Percentiles rank a stretch among this genome's conserved stretches.
These are phyloP conservation scores for Gossypium davidsonii DNA, from an alignment of 441 rosid genomes.

Conservation along the genomic window DNA sequence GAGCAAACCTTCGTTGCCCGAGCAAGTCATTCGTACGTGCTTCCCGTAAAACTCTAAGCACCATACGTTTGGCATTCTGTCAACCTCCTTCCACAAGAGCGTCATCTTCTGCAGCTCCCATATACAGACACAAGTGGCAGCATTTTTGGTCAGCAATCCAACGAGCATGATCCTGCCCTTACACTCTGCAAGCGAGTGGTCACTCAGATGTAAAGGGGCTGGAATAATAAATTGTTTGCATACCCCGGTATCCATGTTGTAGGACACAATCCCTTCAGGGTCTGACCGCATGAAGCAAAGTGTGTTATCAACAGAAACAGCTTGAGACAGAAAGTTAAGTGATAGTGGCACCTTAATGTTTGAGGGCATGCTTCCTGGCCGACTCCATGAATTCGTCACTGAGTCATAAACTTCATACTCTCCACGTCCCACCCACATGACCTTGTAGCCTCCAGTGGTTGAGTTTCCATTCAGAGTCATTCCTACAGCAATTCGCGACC, in stretches of 20 bases:
- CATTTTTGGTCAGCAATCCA: conserved; percentile 80
- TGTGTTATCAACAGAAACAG: conserved; percentile 49
- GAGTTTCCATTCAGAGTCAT: conserved; percentile 66
- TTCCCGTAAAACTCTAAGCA: conserved; percentile 98
- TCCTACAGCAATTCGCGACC: conserved; percentile 87
- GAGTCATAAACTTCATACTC: conserved; percentile 89
- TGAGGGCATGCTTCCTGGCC: conserved; percentile 63
- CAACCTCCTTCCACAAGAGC: conserved; percentile 99
- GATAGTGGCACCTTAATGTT: conserved; percentile 61
- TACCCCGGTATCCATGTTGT: conserved; percentile 51
- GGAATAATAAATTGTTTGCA: conserved; percentile 80
- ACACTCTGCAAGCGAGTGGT: conserved; percentile 75
- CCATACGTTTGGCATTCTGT: conserved; percentile 99
- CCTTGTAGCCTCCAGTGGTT: conserved; percentile 55
- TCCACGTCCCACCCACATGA: conserved; percentile 87
- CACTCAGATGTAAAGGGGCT: conserved; percentile 62
- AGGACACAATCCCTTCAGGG: conserved; percentile 81
- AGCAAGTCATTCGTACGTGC: conserved; percentile 93
- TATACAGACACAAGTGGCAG: conserved; percentile 88
- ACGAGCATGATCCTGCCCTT: conserved; percentile 77
- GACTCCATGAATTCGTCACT: conserved; percentile 51
- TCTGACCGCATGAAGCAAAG: conserved; percentile 86
- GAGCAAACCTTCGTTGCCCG: conserved; percentile 91
- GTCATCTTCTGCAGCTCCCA: conserved; percentile 99
- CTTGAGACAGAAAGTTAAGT: conserved; percentile 73